Percentiles rank a stretch among this genome's conserved stretches.
These are phyloP conservation scores for Populus tremula DNA, from an alignment of 345 rosid genomes.

Conservation along the genomic window DNA sequence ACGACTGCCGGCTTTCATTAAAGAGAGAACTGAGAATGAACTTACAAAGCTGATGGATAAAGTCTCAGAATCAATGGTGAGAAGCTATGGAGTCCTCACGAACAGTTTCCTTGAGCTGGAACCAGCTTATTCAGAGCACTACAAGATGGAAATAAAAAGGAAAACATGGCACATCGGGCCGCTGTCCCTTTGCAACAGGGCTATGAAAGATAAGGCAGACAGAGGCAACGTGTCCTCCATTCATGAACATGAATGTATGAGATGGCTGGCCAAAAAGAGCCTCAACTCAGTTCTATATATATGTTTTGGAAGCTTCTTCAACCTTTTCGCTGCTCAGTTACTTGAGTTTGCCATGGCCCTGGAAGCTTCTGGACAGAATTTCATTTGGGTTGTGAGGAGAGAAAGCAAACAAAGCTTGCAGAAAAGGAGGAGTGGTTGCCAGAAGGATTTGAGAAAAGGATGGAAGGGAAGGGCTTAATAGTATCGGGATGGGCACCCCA, in stretches of 20 bases:
- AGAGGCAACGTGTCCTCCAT: neutral
- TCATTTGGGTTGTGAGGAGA: constrained; percentile 7
- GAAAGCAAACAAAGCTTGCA: neutral
- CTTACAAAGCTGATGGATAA: neutral
- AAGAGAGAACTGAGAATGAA: neutral
- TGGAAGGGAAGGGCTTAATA: constrained; percentile 35
- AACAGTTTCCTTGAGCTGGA: constrained; percentile 14
- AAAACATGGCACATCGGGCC: constrained; percentile 15
- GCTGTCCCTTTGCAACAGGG: constrained; percentile 3
- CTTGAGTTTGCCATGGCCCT: neutral
- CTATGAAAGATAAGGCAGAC: neutral
- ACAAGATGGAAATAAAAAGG: neutral
- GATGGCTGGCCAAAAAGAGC: constrained; percentile 4
- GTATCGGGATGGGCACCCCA: constrained; percentile 67
- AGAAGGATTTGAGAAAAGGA: constrained; percentile 12
- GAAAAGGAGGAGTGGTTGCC: constrained; percentile 10
- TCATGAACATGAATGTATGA: neutral
- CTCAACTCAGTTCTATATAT: constrained; percentile 4
- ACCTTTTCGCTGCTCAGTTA: neutral
- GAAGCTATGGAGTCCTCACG: neutral
- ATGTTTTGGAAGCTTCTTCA: constrained; percentile 1
- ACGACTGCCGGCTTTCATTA: neutral
- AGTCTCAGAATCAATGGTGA: neutral
- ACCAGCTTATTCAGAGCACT: constrained; percentile 6
- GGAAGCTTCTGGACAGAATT: neutral